Percentiles rank a stretch among this genome's conserved stretches.
Evolutionary conservation across 202 grass and related monocot genomes (phyloP).

Genomic region (Schoenoplectus triqueter): DNA sequence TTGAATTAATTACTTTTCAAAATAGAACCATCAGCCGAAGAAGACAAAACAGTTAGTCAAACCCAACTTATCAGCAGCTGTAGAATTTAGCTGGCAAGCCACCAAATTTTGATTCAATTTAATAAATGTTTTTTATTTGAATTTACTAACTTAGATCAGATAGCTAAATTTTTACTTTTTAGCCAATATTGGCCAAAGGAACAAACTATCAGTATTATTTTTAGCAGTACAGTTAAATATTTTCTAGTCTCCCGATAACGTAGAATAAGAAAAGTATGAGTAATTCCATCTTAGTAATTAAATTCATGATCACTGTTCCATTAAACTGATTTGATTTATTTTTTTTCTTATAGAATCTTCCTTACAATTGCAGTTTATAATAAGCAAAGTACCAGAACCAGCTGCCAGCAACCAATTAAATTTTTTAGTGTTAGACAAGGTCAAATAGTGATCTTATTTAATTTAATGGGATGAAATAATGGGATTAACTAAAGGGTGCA

Average conservation of each 20-base stretch:
- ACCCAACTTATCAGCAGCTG: constrained; percentile 17
- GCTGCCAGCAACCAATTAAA: neutral
- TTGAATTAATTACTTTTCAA: neutral
- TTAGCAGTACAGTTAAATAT: neutral
- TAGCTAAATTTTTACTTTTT: neutral
- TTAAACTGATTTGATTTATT: neutral
- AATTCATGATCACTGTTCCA: neutral
- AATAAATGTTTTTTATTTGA: neutral
- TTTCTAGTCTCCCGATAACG: neutral
- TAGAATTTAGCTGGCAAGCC: neutral
- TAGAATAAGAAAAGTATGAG: neutral
- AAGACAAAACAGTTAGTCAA: constrained; percentile 24
- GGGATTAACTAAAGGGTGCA: constrained; percentile 29
- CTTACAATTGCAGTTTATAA: constrained; percentile 24
- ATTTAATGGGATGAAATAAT: constrained; percentile 28
- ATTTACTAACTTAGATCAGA: constrained; percentile 9
- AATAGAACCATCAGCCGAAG: constrained; percentile 12
- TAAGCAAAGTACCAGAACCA: constrained; percentile 25
- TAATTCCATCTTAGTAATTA: constrained; percentile 1
- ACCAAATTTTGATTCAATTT: neutral
- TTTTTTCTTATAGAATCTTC: constrained; percentile 18
- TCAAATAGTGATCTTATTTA: constrained; percentile 27
- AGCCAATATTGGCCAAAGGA: neutral
- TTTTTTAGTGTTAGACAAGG: constrained; percentile 32
- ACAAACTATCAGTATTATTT: neutral